Base-by-base conservation (phyloP, 2,329 filamentous ascomycete genomes). In the Colletotrichum liaoningense region DNA sequence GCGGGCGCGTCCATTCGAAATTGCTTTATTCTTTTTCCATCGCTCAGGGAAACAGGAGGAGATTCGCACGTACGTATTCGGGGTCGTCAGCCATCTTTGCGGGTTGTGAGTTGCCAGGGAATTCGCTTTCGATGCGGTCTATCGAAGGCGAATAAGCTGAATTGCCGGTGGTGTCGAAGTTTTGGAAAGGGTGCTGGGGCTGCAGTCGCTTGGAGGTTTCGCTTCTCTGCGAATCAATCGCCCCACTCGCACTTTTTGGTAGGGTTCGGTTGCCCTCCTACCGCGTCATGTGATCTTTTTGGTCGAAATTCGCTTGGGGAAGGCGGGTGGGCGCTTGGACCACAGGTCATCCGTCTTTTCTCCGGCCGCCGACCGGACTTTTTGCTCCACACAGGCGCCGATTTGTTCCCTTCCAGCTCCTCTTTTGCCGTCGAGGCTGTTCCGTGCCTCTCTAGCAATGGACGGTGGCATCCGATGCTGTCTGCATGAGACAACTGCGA, bases 41-140 rank as follows among this genome's bases (percentile, higher is more conserved):
- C 65, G 69, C 42, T 28, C 49, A 60, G 70, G 70, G 69, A 62
- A 46, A 26, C 67, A 72, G 71, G 67, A 67, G 73, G 71, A 76
- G 71, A 72, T 65, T 75, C 70, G 74, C 78, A 93, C 93, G 87
- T 90, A 95, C 94, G 89, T 97, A 97, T 89, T 95, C 93, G 63
- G 63, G 63, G 82, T 87, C 84, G 90, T 96, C 94, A 92, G 94
- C 94, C 94, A 96, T 96, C 88, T 82, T 88, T 84, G 84, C 85
- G 86, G 83, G 83, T 86, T 80, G 69, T 81, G 82, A 77, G 79
- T 80, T 81, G 80, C 78, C 79, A 76, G 80, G 79, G 80, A 79
- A 83, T 84, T 85, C 82, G 84, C 84, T 84, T 80, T 85, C 84
- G 83, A 83, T 81, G 80, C 78, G 77, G 76, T 79, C 78, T 79